Base-by-base conservation (phyloP, 805 yeast genomes). In the Starmerella sp. region DNA sequence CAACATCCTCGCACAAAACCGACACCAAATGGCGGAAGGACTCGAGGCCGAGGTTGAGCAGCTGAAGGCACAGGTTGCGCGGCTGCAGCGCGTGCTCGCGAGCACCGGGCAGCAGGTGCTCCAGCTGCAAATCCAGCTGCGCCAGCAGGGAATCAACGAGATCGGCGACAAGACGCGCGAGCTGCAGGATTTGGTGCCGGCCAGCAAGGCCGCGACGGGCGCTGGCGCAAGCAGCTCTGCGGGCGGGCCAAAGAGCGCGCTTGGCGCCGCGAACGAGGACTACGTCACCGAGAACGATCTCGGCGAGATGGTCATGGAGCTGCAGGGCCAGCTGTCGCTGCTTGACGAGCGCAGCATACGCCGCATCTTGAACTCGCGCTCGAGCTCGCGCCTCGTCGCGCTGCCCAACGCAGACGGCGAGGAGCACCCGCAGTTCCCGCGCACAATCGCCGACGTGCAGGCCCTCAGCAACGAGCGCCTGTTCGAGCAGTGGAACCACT, bases 281-380 rank as follows among this genome's bases (percentile, higher is more conserved):
- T 59, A 35, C 60, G 86, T 82, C 38, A 81, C 91, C 4, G 84
- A 86, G 61, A 95, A 86, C 55, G 97, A 91, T 65, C 71, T 90
- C 11, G 85, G 85, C 4, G 91, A 87, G 65, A 73, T 90, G 47
- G 97, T 89, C 13, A 87, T 86, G 10, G 97, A 90, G 68, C 71
- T 90, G 54, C 97, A 90, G 69, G 86, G 86, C 8, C 97, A 90
- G 69, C 75, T 90, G 64, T 90, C 86, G 52, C 73, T 77, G 29
- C 61, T 71, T 28, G 97, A 90, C 65, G 86, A 86, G 61, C 77
- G 95, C 61, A 78, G 84, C 15, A 77, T 86, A 45, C 76, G 85
- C 60, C 76, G 97, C 67, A 72, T 82, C 4, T 77, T 79, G 59
- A 89, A 89, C 66, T 73, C 85, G 1, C 74, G 75, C 30, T 73